These are phyloP conservation scores for Peniophora sp. DNA, from an alignment of 1,284 basidiomycete genomes.

Conservation along the genomic window DNA sequence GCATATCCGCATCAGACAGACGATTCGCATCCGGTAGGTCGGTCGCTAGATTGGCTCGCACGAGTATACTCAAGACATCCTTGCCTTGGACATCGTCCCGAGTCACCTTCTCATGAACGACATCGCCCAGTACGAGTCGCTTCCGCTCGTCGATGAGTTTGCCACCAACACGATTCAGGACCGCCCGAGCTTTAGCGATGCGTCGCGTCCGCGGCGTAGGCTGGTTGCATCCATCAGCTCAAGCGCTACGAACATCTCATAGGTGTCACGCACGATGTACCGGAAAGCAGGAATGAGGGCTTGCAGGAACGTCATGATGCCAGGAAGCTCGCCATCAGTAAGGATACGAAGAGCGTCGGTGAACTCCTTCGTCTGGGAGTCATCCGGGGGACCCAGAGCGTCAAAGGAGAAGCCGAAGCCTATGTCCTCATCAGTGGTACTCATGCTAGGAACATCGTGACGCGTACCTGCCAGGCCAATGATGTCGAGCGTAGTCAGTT, in stretches of 20 bases:
- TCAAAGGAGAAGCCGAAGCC: slow-evolving; percentile 36
- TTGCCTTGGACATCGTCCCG: slow-evolving; percentile 22
- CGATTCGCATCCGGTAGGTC: slow-evolving; percentile 48
- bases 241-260: background rate
- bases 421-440: background rate
- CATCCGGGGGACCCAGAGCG: slow-evolving; percentile 12
- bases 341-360: slow-evolving; percentile 18
- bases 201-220: background rate
- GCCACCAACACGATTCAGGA: slow-evolving; percentile 23
- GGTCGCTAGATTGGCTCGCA: slow-evolving; percentile 56
- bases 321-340: slow-evolving; percentile 8
- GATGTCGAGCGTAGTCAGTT: slow-evolving; percentile 38
- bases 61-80: slow-evolving; percentile 45
- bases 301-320: slow-evolving; percentile 10
- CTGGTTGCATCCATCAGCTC: background rate
- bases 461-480: slow-evolving; percentile 36
- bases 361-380: slow-evolving; percentile 18
- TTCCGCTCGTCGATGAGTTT: slow-evolving; percentile 38
- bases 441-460: background rate
- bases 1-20: slow-evolving; percentile 64
- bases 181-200: background rate
- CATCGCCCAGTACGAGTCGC: slow-evolving; percentile 13
- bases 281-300: slow-evolving; percentile 2
- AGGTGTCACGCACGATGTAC: background rate
- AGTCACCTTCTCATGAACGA: slow-evolving; percentile 10